Base-by-base conservation (phyloP, 495 filamentous ascomycete genomes). In the Glutinoglossum americanum region DNA sequence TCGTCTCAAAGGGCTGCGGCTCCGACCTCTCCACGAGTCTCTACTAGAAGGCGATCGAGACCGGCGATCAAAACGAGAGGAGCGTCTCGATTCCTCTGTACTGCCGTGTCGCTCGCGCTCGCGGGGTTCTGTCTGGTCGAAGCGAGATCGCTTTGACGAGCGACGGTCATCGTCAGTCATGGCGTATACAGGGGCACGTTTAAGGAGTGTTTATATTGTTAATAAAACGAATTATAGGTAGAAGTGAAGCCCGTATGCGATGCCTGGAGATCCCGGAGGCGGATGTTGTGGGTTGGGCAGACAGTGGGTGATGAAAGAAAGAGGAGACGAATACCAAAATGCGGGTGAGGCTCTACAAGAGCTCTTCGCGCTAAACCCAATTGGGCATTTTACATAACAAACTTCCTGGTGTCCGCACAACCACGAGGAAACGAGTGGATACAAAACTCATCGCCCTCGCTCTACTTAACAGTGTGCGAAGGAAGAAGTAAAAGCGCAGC, bases 141-240 rank as follows among this genome's bases (percentile, higher is more conserved):
- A 95, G 63, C 89, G 87, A 51, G 89, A 94, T 53, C 89, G 83
- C 74, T 92, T 93, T 57, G 56, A 26, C 9, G 56, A 58, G 17
- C 84, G 83, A 65, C 80, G 76, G 62, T 87, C 83, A 47, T 87
- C 77, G 63, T 93, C 89, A 59, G 82, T 80, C 87, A 93, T 94
- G 32, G 23, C 13, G 27, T 2, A 37, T 15, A 28, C 28, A 27
- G 28, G 1, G 1, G 3, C 3, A 27, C 1, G 4, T 11, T 15
- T 27, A 21, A 21, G 28, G 4, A 54, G 10, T 5, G 11, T 5
- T 21, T 2, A 19, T 35, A 15, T 3, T 9, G 27, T 13, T 21
- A 41, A 56, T 17, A 17, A 21, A 39, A 21, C 13, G 9, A 5
- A 30, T 11, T 17, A n/a, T 4, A 13, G n/a, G 49, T 1, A 25